Evolutionary conservation across 352 stramenopile species (phyloP).

Genomic region (Lagenidium giganteum): DNA sequence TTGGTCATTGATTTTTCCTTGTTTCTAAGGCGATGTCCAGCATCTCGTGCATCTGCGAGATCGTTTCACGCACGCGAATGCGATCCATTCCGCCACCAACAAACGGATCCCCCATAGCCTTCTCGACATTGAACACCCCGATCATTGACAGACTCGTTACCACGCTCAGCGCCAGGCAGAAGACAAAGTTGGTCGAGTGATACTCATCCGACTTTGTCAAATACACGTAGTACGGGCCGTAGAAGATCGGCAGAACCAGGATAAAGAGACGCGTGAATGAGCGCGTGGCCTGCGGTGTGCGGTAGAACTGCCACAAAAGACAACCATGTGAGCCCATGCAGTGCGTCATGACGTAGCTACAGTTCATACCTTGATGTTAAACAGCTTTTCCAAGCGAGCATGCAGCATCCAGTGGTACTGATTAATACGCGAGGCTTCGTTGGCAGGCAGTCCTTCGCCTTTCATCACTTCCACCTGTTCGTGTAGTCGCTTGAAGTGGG

Average conservation of each 20-base stretch:
- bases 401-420: conserved; percentile 87
- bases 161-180: conserved; percentile 67
- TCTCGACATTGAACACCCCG: conserved; percentile 85
- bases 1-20: too few species aligned
- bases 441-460: conserved; percentile 53
- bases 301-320: conserved; percentile 51
- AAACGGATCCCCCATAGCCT: conserved; percentile 82
- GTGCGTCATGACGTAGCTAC: too few species aligned
- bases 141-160: conserved; percentile 82
- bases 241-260: conserved; percentile 78
- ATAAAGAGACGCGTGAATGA: conserved; percentile 85
- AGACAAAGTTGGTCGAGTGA: conserved; percentile 65
- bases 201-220: conserved; percentile 47
- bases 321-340: background rate
- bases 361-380: conserved; percentile 67
- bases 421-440: conserved; percentile 85
- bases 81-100: conserved; percentile 57
- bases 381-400: conserved; percentile 72
- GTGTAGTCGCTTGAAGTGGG: conserved; percentile 53
- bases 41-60: too few species aligned
- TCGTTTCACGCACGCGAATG: too few species aligned
- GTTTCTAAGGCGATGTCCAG: too few species aligned
- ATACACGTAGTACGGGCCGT: conserved; percentile 85
- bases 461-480: conserved; percentile 80
- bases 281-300: conserved; percentile 79